These are phyloP conservation scores for Beverwykella pulmonaria DNA, from an alignment of 495 filamentous ascomycete species.

Conservation along the genomic window DNA sequence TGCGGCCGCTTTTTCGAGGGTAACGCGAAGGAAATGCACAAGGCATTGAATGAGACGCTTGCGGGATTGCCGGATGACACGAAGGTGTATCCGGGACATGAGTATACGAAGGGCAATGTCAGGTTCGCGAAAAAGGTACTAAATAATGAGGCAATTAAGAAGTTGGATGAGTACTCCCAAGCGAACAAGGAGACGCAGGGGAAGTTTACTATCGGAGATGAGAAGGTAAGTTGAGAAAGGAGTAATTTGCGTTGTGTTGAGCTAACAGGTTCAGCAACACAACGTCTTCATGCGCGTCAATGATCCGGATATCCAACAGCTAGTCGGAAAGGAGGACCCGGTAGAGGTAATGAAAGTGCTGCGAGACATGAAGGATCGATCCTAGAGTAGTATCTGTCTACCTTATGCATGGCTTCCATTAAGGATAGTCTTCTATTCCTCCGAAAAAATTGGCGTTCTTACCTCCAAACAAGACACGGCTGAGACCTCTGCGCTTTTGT, in stretches of 20 bases:
- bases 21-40: slow-evolving; percentile 86
- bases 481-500: too few relatives aligned
- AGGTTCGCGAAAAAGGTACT: slow-evolving; percentile 77
- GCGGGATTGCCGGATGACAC: slow-evolving; percentile 86
- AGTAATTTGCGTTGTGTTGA: background rate
- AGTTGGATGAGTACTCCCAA: slow-evolving; percentile 74
- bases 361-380: slow-evolving; percentile 85
- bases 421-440: too few relatives aligned
- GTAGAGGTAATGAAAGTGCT: slow-evolving; percentile 85
- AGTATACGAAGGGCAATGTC: slow-evolving; percentile 94
- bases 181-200: slow-evolving; percentile 87
- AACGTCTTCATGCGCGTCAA: slow-evolving; percentile 96
- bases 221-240: slow-evolving; percentile 67
- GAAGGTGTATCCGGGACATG: slow-evolving; percentile 91
- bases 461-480: too few relatives aligned
- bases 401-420: too few relatives aligned
- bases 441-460: too few relatives aligned
- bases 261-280: slow-evolving; percentile 63
- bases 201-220: slow-evolving; percentile 95
- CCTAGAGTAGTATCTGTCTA: background rate
- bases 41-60: slow-evolving; percentile 83
- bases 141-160: slow-evolving; percentile 71
- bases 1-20: slow-evolving; percentile 99
- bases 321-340: slow-evolving; percentile 77
- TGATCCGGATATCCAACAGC: slow-evolving; percentile 82